Conservation (phyloP, 208 protist genomes). For the Crithidia acanthocephali region DNA sequence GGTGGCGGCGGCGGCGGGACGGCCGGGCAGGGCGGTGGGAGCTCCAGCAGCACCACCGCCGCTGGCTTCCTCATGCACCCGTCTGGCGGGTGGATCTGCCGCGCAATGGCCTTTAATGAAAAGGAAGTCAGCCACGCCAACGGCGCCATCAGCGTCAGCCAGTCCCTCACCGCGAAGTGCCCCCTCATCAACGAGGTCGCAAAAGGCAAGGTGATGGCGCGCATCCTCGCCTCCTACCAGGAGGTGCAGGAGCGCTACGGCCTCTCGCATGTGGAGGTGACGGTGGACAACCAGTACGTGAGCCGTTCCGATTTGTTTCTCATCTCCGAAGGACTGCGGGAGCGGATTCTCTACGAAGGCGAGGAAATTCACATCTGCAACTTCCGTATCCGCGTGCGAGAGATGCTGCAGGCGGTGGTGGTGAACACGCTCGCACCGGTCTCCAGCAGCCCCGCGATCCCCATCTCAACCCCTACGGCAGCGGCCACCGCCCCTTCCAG, state of each 20-base stretch:
- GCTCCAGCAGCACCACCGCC: not conserved
- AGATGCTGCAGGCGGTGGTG: constrained; percentile 55
- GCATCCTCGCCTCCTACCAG: constrained; percentile 56
- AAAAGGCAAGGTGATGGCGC: constrained; percentile 67
- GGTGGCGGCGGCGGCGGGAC: not conserved
- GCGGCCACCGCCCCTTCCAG: not conserved
- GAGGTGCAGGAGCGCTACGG: constrained; percentile 76
- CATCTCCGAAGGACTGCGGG: constrained; percentile 67
- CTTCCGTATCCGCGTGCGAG: constrained; percentile 71
- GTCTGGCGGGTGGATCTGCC: constrained; percentile 82
- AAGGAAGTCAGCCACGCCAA: constrained; percentile 64
- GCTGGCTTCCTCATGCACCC: constrained; percentile 36
- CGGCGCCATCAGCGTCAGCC: constrained; percentile 84
- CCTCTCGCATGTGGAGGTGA: constrained; percentile 81
- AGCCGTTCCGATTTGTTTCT: constrained; percentile 85
- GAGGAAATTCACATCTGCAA: constrained; percentile 73
- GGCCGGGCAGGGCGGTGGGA: not conserved
- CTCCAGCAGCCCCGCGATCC: constrained; percentile 24
- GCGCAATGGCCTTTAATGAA: constrained; percentile 74
- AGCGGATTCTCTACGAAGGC: constrained; percentile 77
- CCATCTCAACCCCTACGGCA: constrained; percentile 5
- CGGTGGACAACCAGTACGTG: constrained; percentile 77
- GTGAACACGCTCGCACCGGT: not conserved
- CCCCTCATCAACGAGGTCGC: constrained; percentile 78
- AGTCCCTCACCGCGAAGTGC: constrained; percentile 64